Conservation (phyloP, 2,329 filamentous ascomycete genomes). For the Epichloe amarillans region DNA sequence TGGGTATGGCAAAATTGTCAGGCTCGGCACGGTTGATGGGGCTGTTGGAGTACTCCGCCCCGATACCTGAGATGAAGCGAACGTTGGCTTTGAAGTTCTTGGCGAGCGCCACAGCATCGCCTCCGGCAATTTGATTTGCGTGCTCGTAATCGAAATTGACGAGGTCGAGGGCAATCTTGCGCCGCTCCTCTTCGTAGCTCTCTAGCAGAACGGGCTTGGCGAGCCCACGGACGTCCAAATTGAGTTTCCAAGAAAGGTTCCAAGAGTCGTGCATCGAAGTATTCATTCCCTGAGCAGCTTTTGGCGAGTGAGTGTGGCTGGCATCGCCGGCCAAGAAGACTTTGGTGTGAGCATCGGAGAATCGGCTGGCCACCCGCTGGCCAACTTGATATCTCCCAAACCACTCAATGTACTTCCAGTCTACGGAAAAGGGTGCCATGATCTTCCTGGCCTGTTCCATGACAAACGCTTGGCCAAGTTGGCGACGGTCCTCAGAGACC, state of each 20-base stretch:
- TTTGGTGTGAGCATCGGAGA: slow-evolving; percentile 46
- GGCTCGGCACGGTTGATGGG: slow-evolving; percentile 30
- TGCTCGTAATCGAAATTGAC: slow-evolving; percentile 47
- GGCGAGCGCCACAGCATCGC: slow-evolving; percentile 49
- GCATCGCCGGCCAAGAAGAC: slow-evolving; percentile 61
- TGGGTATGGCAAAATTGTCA: slow-evolving; percentile 24
- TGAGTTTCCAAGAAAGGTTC: slow-evolving; percentile 43
- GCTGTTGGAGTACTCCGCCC: slow-evolving; percentile 45
- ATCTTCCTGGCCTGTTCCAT: slow-evolving; percentile 53
- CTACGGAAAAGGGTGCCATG: slow-evolving; percentile 41
- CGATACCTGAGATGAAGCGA: slow-evolving; percentile 60
- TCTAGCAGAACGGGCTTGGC: slow-evolving; percentile 40
- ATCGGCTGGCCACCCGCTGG: slow-evolving; percentile 56
- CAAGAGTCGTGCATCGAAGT: slow-evolving; percentile 46
- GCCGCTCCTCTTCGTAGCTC: slow-evolving; percentile 51
- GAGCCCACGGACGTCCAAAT: slow-evolving; percentile 40
- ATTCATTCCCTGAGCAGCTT: slow-evolving; percentile 59
- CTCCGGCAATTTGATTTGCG: slow-evolving; percentile 44
- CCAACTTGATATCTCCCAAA: slow-evolving; percentile 61
- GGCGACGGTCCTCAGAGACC: slow-evolving; percentile 25
- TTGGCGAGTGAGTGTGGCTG: slow-evolving; percentile 59
- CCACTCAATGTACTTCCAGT: slow-evolving; percentile 52
- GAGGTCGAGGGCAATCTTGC: slow-evolving; percentile 44
- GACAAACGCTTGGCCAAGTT: slow-evolving; percentile 50
- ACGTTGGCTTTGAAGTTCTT: slow-evolving; percentile 59